A percentile compares a stretch with the other conserved stretches of the same genome.
Evolutionary conservation across 2,329 filamentous ascomycete species (phyloP).

Genomic region (Stagonosporopsis vannaccii): DNA sequence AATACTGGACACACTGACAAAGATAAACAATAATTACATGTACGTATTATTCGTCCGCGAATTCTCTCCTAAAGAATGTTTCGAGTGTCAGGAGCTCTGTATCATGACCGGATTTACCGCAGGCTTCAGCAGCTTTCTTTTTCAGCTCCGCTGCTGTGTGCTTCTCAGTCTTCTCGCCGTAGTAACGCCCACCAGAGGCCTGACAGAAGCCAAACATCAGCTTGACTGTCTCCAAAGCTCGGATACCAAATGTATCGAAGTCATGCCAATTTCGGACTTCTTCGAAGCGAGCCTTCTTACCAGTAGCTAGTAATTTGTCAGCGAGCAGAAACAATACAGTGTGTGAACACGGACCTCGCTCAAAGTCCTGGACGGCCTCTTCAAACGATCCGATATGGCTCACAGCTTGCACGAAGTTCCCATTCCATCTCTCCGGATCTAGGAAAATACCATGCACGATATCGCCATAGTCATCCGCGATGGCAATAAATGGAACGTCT

Average conservation of each 20-base stretch:
- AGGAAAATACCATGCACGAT: slow-evolving; percentile 57
- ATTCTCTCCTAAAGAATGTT: slow-evolving; percentile 16
- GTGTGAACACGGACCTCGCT: slow-evolving; percentile 36
- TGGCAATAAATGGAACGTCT: slow-evolving; percentile 51
- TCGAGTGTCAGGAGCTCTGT: slow-evolving; percentile 11
- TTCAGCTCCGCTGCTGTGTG: slow-evolving; percentile 27
- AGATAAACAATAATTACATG: no score
- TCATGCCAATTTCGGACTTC: slow-evolving; percentile 24
- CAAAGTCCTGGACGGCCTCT: slow-evolving; percentile 42
- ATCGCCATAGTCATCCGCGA: slow-evolving; percentile 55
- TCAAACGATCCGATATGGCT: slow-evolving; percentile 47
- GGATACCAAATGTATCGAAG: slow-evolving; percentile 27
- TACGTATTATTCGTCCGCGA: neutral
- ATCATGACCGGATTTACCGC: slow-evolving; percentile 18
- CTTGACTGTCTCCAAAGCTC: slow-evolving; percentile 29
- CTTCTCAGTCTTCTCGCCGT: slow-evolving; percentile 26
- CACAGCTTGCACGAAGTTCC: slow-evolving; percentile 48
- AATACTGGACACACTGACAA: no score
- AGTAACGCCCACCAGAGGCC: slow-evolving; percentile 28
- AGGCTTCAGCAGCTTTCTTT: slow-evolving; percentile 24
- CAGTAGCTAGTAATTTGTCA: slow-evolving; percentile 18
- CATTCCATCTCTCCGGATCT: slow-evolving; percentile 49
- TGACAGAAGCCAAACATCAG: slow-evolving; percentile 33
- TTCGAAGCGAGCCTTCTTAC: slow-evolving; percentile 29
- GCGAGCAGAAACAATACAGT: no score